A percentile compares a stretch with the other conserved stretches of the same genome.
Conservation (phyloP, 768 basidiomycete species). For the Pleurotus salmoneostramineus region DNA sequence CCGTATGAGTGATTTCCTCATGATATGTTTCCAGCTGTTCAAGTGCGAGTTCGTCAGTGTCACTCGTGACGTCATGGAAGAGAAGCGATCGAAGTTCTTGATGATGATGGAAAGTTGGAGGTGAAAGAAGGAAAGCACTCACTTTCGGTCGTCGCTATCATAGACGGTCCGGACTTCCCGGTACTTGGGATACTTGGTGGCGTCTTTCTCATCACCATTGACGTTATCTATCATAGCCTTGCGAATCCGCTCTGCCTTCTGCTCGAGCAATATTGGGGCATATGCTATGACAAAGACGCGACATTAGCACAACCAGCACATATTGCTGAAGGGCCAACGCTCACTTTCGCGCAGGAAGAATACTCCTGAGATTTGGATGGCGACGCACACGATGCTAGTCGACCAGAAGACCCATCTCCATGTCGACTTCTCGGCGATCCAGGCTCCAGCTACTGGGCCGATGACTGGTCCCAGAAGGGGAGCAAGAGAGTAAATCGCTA, state of each 20-base stretch:
- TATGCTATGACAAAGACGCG: conserved; percentile 26
- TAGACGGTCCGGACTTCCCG: conserved; percentile 42
- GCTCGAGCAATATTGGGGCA: conserved; percentile 39
- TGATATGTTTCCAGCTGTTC: conserved; percentile 45
- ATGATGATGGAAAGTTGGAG: neutral
- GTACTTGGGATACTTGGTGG: conserved; percentile 8
- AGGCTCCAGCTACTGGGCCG: conserved; percentile 60
- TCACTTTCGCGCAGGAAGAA: conserved; percentile 62
- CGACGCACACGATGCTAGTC: conserved; percentile 52
- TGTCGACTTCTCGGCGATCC: conserved; percentile 57
- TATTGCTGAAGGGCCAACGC: conserved; percentile 11
- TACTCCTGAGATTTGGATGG: conserved; percentile 51
- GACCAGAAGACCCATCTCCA: conserved; percentile 82
- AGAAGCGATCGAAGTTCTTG: neutral
- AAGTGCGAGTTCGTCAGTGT: neutral
- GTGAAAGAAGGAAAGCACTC: conserved; percentile 15
- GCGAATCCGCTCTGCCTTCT: conserved; percentile 47
- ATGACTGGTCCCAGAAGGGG: conserved; percentile 63
- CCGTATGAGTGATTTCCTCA: conserved; percentile 53
- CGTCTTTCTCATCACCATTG: conserved; percentile 45
- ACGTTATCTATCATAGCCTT: conserved; percentile 14
- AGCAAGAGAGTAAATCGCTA: conserved; percentile 60
- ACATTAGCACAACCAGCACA: conserved; percentile 21
- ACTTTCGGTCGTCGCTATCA: conserved; percentile 40
- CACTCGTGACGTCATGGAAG: neutral